These are phyloP conservation scores for Thelephora ganbajun DNA, from an alignment of 768 basidiomycete species.

Conservation along the genomic window DNA sequence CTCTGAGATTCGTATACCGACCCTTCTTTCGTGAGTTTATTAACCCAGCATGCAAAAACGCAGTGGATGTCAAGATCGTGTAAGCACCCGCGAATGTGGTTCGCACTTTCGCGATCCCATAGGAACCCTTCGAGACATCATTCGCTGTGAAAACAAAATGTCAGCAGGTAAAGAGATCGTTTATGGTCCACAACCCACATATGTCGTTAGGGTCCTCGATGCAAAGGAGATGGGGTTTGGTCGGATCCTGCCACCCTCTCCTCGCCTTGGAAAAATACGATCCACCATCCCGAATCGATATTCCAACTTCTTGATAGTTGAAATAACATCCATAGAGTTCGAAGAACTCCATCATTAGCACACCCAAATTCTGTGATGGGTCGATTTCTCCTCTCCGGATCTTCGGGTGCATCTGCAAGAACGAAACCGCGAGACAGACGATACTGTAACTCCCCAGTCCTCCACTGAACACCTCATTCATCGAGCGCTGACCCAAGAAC, in stretches of 20 bases:
- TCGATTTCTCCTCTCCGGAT: conserved; percentile 81
- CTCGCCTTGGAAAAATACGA: conserved; percentile 75
- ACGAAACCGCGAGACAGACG: conserved; percentile 85
- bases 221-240: conserved; percentile 45
- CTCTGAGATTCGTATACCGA: conserved; percentile 29
- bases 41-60: conserved; percentile 51
- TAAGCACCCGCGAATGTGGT: conserved; percentile 74
- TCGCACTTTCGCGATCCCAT: conserved; percentile 68
- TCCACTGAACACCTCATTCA: conserved; percentile 98
- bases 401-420: conserved; percentile 96
- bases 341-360: conserved; percentile 94
- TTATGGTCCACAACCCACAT: conserved; percentile 33
- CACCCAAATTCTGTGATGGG: conserved; percentile 77
- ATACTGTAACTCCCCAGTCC: conserved; percentile 92
- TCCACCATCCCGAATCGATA: conserved; percentile 79
- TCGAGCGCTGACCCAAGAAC: conserved; percentile 75
- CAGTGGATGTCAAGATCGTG: conserved; percentile 61
- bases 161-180: background rate
- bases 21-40: conserved; percentile 42
- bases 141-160: conserved; percentile 41
- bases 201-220: conserved; percentile 92
- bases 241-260: conserved; percentile 68
- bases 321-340: conserved; percentile 89
- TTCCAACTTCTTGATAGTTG: conserved; percentile 83
- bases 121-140: conserved; percentile 86